Base-by-base conservation (phyloP, 1,284 basidiomycete species). In the Rhodotorula sp. region DNA sequence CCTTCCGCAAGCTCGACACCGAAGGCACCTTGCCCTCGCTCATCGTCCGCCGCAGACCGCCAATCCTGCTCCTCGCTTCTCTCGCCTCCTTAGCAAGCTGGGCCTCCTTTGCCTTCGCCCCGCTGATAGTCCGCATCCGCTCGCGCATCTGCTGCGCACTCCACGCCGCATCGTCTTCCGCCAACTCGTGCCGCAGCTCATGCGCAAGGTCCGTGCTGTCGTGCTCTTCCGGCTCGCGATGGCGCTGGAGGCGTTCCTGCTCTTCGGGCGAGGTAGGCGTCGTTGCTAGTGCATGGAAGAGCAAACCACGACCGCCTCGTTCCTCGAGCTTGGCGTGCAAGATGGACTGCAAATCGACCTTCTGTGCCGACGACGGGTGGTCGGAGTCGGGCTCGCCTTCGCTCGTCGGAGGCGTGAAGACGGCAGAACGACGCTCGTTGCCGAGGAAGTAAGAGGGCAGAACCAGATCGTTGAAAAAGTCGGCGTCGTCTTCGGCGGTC, bases 401-500 rank as follows among this genome's bases (percentile, higher is more conserved):
- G 31, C 63, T 65, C 24, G 87, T 84, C 4, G 75, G 68, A 10
- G 71, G 69, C 11, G 72, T 73, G 26, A 62, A 40, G 20, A 59
- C 30, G 47, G 56, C 47, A 28, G 53, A 26, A 15, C 28, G 22
- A 28, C 60, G 31, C 30, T n/a, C 31, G 44, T 37, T 37, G 47
- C 28, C 30, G 40, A 75, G 63, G 37, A 73, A 66, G 61, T 75
- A 77, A 2, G 86, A 85, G 10, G 90, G 90, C 59, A 92, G 84
- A 69, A 90, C 86, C 34, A 92, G 83, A 40, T 90, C 90, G 53
- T 91, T 89, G 24, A 92, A 84, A 59, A 89, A 87, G 71, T 85
- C 86, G 58, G 87, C 87, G 34, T 86, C 84, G 56, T 88, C 87
- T 11, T 87, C 87, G 2, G 87, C 86, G 46, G 86, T 46, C 30